phyloP scores from a whole-genome alignment of 352 stramenopile genomes.

The Globisporangium cederbergense region DNA sequence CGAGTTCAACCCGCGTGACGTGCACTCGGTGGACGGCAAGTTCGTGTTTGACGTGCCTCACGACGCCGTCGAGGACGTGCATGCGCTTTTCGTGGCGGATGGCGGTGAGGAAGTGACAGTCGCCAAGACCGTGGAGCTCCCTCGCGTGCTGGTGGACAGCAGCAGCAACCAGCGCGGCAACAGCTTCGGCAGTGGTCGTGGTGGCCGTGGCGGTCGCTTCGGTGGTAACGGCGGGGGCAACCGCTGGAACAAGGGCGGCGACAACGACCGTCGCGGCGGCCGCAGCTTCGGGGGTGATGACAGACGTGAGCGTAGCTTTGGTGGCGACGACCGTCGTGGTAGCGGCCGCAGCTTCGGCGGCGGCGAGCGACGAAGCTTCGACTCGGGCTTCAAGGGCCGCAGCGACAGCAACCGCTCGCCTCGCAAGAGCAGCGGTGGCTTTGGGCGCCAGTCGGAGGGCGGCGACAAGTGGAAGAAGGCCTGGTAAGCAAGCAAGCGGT shows the following conservation, averaged over 20 bases:
- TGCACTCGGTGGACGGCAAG: slow-evolving; percentile 58
- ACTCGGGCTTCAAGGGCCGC: slow-evolving; percentile 42
- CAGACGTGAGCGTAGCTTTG: slow-evolving; percentile 20
- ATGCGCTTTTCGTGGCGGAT: slow-evolving; percentile 33
- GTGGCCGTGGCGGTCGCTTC: slow-evolving; percentile 26
- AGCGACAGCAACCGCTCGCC: slow-evolving; percentile 19
- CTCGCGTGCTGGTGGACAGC: slow-evolving; percentile 47
- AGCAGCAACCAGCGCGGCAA: slow-evolving; percentile 20
- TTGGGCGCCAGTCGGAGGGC: slow-evolving; percentile 39
- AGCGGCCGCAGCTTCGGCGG: not conserved
- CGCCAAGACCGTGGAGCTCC: slow-evolving; percentile 46
- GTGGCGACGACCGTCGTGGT: not conserved
- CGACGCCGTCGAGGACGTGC: slow-evolving; percentile 41
- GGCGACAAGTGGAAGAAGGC: slow-evolving; percentile 26
- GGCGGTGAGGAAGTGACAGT: slow-evolving; percentile 36
- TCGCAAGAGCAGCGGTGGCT: slow-evolving; percentile 22
- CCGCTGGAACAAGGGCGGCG: slow-evolving; percentile 24
- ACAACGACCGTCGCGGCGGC: slow-evolving; percentile 26
- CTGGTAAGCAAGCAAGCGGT: slow-evolving; percentile 14
- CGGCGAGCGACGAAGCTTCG: slow-evolving; percentile 26
- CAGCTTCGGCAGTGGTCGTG: slow-evolving; percentile 21
- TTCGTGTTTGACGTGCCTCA: slow-evolving; percentile 70
- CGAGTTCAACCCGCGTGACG: slow-evolving; percentile 36
- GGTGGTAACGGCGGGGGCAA: slow-evolving; percentile 24
- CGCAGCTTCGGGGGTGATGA: slow-evolving; percentile 21